Evolutionary conservation across 306 rosid species (phyloP).

Genomic region (Quercus rubra): DNA sequence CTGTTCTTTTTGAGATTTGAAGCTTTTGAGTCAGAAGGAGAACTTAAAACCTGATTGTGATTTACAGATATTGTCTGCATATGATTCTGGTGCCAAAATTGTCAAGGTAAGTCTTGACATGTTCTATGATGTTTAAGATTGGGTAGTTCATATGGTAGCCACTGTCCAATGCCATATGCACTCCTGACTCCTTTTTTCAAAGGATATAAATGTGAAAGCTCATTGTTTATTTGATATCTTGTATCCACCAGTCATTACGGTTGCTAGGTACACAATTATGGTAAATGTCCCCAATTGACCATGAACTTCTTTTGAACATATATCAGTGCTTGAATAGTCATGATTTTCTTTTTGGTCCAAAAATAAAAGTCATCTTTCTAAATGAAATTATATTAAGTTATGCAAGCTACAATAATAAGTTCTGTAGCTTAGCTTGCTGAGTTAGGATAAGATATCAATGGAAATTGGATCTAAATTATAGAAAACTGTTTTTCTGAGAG

Average conservation of each 20-base stretch:
- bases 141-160: neutral
- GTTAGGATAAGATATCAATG: neutral
- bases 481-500: neutral
- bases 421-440: neutral
- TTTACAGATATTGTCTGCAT: conserved; percentile 70
- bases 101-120: conserved; percentile 56
- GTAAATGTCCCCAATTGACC: neutral
- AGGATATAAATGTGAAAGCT: neutral
- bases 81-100: conserved; percentile 69
- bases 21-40: neutral
- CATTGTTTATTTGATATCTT: neutral
- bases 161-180: neutral
- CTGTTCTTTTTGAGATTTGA: conserved; percentile 13
- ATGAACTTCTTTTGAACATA: neutral
- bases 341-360: neutral
- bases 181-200: conserved; percentile 11
- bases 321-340: neutral
- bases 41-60: conserved; percentile 3
- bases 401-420: too few species aligned
- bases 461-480: neutral
- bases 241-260: neutral
- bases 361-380: neutral
- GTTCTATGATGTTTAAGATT: conserved; percentile 7
- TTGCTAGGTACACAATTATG: neutral
- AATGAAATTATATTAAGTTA: neutral